These are phyloP conservation scores for Leptodermis oblonga DNA, from an alignment of 257 asterid species.

Conservation along the genomic window DNA sequence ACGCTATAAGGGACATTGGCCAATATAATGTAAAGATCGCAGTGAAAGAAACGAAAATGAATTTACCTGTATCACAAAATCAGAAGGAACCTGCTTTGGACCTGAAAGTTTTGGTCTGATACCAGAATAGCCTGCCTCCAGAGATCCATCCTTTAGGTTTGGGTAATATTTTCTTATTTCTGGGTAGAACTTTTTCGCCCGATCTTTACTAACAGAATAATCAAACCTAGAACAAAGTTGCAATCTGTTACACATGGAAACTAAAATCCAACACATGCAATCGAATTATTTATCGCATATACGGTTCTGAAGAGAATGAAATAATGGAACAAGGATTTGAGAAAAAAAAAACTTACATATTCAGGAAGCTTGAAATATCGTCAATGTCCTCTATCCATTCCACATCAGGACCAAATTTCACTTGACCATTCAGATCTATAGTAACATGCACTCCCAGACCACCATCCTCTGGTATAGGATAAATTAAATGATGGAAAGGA, in stretches of 20 bases:
- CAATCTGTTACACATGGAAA: not conserved
- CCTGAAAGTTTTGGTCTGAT: slow-evolving; percentile 78
- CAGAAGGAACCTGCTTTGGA: slow-evolving; percentile 46
- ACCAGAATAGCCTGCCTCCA: slow-evolving; percentile 85
- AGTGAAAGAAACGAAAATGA: not conserved
- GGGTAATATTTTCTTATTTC: slow-evolving; percentile 82
- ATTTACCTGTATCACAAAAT: slow-evolving; percentile 73
- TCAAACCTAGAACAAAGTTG: slow-evolving; percentile 49
- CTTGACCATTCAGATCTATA: slow-evolving; percentile 74
- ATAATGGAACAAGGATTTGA: not conserved
- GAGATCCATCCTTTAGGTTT: slow-evolving; percentile 51
- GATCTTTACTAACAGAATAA: slow-evolving; percentile 60
- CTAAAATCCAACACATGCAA: not conserved
- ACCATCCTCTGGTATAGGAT: slow-evolving; percentile 93
- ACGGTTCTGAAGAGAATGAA: not conserved
- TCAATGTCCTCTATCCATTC: slow-evolving; percentile 79
- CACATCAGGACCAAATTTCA: slow-evolving; percentile 90
- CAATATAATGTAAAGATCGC: not conserved
- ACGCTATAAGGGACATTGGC: not conserved
- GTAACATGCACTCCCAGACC: slow-evolving; percentile 97
- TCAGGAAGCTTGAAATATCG: slow-evolving; percentile 62
- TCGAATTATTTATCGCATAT: not conserved
- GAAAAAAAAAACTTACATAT: slow-evolving; percentile 47
- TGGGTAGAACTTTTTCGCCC: slow-evolving; percentile 59
- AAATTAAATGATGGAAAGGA: slow-evolving; percentile 69